Evolutionary conservation across 2,329 filamentous ascomycete species (phyloP).

Genomic region (Fusarium pseudograminearum): DNA sequence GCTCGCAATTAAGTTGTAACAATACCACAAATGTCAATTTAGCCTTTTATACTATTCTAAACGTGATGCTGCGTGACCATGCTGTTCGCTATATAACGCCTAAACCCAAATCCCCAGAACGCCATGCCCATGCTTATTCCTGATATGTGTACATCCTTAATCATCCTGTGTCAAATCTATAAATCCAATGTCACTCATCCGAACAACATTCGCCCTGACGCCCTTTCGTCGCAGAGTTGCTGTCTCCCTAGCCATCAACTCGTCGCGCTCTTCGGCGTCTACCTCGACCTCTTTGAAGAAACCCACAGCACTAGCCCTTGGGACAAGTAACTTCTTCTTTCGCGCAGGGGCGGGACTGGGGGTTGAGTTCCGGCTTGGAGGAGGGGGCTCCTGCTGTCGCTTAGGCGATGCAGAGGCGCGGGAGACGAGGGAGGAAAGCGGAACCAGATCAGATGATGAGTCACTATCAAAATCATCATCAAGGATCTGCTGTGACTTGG

Average conservation of each 20-base stretch:
- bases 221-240: slow-evolving; percentile 30
- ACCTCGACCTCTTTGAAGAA: slow-evolving; percentile 55
- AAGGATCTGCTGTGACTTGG: not conserved
- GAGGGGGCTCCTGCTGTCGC: slow-evolving; percentile 7
- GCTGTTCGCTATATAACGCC: slow-evolving; percentile 25
- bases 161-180: slow-evolving; percentile 52
- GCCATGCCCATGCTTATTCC: slow-evolving; percentile 8
- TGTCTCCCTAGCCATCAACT: slow-evolving; percentile 40
- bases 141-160: slow-evolving; percentile 15
- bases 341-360: slow-evolving; percentile 36
- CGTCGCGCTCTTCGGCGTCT: slow-evolving; percentile 45
- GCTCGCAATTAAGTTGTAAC: slow-evolving; percentile 25
- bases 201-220: slow-evolving; percentile 31
- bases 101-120: slow-evolving; percentile 12
- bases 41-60: not conserved
- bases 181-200: slow-evolving; percentile 51
- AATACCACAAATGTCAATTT: slow-evolving; percentile 8
- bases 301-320: slow-evolving; percentile 53
- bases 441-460: slow-evolving; percentile 37
- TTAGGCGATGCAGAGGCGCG: slow-evolving; percentile 26
- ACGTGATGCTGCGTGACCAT: slow-evolving; percentile 7
- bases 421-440: slow-evolving; percentile 29
- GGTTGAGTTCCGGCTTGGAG: slow-evolving; percentile 11
- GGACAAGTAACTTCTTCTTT: slow-evolving; percentile 57
- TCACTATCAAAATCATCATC: slow-evolving; percentile 27